These are phyloP conservation scores for Kitagawia praeruptora DNA, from an alignment of 129 eudicot genomes.

Conservation along the genomic window DNA sequence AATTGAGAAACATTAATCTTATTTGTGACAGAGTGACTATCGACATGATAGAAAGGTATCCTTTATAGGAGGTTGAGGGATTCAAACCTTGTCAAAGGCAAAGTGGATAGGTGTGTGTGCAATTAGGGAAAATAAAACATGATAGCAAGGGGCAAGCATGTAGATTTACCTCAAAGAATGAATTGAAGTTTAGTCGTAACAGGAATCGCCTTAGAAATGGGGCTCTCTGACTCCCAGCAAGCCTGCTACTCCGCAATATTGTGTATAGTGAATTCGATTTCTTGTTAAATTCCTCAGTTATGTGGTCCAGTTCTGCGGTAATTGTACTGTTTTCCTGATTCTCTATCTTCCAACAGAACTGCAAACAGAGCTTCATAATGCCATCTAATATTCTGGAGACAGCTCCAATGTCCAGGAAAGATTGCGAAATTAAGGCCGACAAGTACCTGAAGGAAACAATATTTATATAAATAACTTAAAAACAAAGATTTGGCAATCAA, in stretches of 20 bases:
- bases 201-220: slow-evolving; percentile 94
- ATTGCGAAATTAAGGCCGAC: slow-evolving; percentile 92
- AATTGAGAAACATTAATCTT: neutral
- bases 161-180: slow-evolving; percentile 80
- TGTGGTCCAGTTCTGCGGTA: slow-evolving; percentile 66
- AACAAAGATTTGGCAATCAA: neutral
- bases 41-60: neutral
- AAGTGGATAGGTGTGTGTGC: neutral
- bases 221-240: slow-evolving; percentile 98
- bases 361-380: slow-evolving; percentile 92
- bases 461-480: neutral
- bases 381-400: slow-evolving; percentile 95
- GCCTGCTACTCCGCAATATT: slow-evolving; percentile 94
- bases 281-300: slow-evolving; percentile 97
- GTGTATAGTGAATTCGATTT: slow-evolving; percentile 94
- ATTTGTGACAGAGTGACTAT: neutral
- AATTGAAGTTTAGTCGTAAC: slow-evolving; percentile 90
- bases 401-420: slow-evolving; percentile 96
- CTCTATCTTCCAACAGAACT: slow-evolving; percentile 96
- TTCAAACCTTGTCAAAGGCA: neutral
- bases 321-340: slow-evolving; percentile 63
- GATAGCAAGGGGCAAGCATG: neutral
- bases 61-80: neutral
- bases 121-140: slow-evolving; percentile 4
- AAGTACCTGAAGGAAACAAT: slow-evolving; percentile 49